These are phyloP conservation scores for Arthromyces matolae DNA, from an alignment of 768 basidiomycete genomes.

Conservation along the genomic window DNA sequence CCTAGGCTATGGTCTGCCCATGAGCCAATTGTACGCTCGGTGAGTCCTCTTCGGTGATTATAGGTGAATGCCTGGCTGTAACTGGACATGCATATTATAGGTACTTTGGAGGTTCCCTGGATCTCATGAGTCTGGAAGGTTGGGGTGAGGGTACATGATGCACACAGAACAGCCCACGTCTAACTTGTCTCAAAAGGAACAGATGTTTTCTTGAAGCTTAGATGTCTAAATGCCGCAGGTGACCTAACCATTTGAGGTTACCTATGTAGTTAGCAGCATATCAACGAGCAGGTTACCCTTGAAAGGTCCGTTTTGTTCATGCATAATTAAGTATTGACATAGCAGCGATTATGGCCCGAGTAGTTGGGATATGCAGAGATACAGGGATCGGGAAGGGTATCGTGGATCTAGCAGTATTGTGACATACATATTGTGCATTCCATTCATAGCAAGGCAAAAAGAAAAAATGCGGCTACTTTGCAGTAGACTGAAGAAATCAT, in stretches of 20 bases:
- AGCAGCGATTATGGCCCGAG: conserved; percentile 28
- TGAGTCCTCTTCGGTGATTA: conserved; percentile 22
- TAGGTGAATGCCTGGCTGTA: not conserved
- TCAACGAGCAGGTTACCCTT: conserved; percentile 2
- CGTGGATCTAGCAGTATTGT: conserved; percentile 19
- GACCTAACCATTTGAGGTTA: conserved; percentile 36
- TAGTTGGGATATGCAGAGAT: too few relatives aligned
- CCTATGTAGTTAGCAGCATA: not conserved
- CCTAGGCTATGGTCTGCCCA: conserved; percentile 81
- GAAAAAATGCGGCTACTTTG: conserved; percentile 33
- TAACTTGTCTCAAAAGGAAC: conserved; percentile 30
- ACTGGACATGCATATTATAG: conserved; percentile 27
- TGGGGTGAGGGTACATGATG: conserved; percentile 56
- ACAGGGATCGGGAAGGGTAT: conserved; percentile 17
- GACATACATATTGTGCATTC: conserved; percentile 16
- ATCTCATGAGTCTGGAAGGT: conserved; percentile 77
- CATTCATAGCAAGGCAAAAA: conserved; percentile 17
- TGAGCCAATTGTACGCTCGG: conserved; percentile 73
- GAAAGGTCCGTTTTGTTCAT: conserved; percentile 5
- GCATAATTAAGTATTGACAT: conserved; percentile 27
- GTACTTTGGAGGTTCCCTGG: conserved; percentile 85
- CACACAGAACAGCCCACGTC: not conserved
- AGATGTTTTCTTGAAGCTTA: conserved; percentile 47
- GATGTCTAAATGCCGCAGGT: conserved; percentile 47
- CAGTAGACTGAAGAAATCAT: conserved; percentile 30